These are phyloP conservation scores for Candida sp. DNA, from an alignment of 1,139 yeast genomes.

Conservation along the genomic window DNA sequence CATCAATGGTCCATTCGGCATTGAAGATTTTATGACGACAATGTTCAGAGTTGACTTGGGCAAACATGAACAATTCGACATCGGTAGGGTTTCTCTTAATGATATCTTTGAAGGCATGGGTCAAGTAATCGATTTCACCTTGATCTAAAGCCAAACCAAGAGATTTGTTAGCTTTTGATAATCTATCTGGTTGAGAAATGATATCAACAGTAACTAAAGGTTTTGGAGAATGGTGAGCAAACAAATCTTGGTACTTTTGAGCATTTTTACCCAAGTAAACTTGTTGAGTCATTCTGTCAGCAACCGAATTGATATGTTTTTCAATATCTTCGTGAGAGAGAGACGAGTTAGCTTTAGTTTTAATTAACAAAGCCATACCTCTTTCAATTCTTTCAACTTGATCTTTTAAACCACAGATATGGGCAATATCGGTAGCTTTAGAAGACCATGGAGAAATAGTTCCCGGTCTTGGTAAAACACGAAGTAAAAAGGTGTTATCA, in stretches of 20 bases:
- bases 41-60: constrained; percentile 99
- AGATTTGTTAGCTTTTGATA: constrained; percentile 73
- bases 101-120: constrained; percentile 67
- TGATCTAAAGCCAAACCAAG: constrained; percentile 90
- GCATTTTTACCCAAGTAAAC: constrained; percentile 46
- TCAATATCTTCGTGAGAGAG: constrained; percentile 48
- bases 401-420: constrained; percentile 77
- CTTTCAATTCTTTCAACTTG: constrained; percentile 85
- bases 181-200: constrained; percentile 55
- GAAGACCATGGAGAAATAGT: constrained; percentile 99
- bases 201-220: constrained; percentile 80
- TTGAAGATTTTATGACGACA: constrained; percentile 99
- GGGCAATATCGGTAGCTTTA: constrained; percentile 93
- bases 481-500: constrained; percentile 56
- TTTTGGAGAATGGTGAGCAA: constrained; percentile 76
- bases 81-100: constrained; percentile 95
- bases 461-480: constrained; percentile 90
- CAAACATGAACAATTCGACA: constrained; percentile 98
- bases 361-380: constrained; percentile 73
- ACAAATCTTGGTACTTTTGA: constrained; percentile 68
- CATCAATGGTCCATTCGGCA: constrained; percentile 98
- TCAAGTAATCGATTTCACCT: constrained; percentile 89
- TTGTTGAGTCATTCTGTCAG: constrained; percentile 94
- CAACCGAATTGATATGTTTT: constrained; percentile 61
- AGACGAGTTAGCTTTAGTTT: constrained; percentile 67